A percentile compares a stretch with the other conserved stretches of the same genome.
Conservation (phyloP, 2,329 filamentous ascomycete genomes). For the Aspergillus candidus region DNA sequence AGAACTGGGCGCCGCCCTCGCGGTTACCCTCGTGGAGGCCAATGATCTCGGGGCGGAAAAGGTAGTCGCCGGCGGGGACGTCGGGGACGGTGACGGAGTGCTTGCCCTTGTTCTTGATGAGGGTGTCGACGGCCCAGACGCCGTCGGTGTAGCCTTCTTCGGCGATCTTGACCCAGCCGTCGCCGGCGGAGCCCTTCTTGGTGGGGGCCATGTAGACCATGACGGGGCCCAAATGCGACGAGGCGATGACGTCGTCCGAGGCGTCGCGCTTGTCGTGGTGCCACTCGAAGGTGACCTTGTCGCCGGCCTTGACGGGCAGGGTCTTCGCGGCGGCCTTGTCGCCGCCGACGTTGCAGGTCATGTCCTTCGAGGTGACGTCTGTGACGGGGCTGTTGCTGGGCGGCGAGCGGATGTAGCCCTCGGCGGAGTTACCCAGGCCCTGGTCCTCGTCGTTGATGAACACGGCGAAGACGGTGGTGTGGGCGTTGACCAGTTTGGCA, state of each 20-base stretch:
- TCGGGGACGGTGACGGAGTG: constrained; percentile 19
- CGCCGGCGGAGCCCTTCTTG: constrained; percentile 12
- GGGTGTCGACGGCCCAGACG: constrained; percentile 15
- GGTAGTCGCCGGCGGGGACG: constrained; percentile 17
- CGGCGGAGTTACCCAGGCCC: constrained; percentile 13
- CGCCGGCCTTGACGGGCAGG: constrained; percentile 14
- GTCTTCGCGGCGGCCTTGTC: constrained; percentile 12
- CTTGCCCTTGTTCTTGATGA: constrained; percentile 17
- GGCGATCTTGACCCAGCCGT: constrained; percentile 18
- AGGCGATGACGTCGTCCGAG: constrained; percentile 19
- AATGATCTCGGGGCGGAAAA: constrained; percentile 20
- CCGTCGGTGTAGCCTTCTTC: constrained; percentile 17
- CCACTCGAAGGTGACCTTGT: constrained; percentile 21
- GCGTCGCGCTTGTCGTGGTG: constrained; percentile 15
- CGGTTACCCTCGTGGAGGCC: constrained; percentile 16
- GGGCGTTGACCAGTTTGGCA: constrained; percentile 15
- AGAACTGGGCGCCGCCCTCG: constrained; percentile 17
- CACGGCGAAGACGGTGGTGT: constrained; percentile 18
- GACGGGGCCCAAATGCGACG: constrained; percentile 16
- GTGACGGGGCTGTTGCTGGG: constrained; percentile 18
- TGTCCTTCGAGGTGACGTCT: constrained; percentile 18
- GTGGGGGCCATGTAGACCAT: constrained; percentile 19
- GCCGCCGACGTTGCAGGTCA: constrained; percentile 19
- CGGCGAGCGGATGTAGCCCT: constrained; percentile 17
- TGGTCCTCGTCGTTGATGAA: constrained; percentile 20